Base-by-base conservation (phyloP, 1,284 basidiomycete genomes). In the Cutaneotrichosporon cyanovorans region DNA sequence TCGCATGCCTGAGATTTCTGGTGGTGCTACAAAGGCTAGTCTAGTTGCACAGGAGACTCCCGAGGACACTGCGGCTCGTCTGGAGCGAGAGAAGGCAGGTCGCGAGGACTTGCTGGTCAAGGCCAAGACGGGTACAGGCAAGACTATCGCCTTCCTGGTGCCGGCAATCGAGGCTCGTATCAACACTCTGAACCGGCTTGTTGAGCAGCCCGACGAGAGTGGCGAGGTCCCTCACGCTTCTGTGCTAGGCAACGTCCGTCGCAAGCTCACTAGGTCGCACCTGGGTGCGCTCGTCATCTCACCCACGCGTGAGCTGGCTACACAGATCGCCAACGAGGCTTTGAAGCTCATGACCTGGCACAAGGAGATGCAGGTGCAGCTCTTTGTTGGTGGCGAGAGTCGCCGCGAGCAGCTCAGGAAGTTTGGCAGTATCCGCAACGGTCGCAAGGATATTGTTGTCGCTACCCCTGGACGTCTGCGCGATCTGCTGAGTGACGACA, bases 71-170 rank as follows among this genome's bases (percentile, higher is more conserved):
- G 35, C 33, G 5, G 47, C 43, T 2, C 40, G 55, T 11, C 48
- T 57, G 46, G 19, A 23, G 37, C 49, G 47, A 8, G 40, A 59
- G 42, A 53, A 56, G 30, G 46, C 42, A 11, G 57, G 53, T 15
- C 56, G 60, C 51, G 61, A 59, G 42, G 59, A 62, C 63, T 43
- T 72, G 57, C 50, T 68, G 55, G 56, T 65, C 57, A 68, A 68
- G 65, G 87, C 90, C n/a, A 86, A 84, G 68, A 93, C 91, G 0
- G 89, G 91, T 36, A 92, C 90, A 0, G 90, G 90, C 41, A 96
- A 95, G 73, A 95, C 90, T 0, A 74, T 92, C 30, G 70, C 82
- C 0, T 96, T 93, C 75, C 79, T 96, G 43, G 77, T 95, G 5
- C 90, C 90, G 5, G 86, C 87, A 11, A 78, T 96, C 51, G 86